Percentiles rank a stretch among this genome's conserved stretches.
Conservation (phyloP, 345 rosid species). For the Arabis alpina region DNA sequence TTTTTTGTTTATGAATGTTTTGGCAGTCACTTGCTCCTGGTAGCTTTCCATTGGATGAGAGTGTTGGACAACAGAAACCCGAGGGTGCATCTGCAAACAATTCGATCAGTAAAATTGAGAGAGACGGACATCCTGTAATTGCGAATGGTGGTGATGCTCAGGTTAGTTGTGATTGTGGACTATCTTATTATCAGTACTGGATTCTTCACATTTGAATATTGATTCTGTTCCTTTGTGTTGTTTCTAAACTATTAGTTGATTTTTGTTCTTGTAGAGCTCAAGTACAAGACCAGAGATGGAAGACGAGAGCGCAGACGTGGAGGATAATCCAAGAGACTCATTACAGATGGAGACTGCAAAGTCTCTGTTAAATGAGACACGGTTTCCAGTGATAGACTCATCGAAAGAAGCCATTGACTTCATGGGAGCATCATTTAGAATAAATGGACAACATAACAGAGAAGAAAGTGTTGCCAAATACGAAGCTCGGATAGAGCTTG, state of each 20-base stretch:
- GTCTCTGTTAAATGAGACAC: constrained; percentile 18
- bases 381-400: constrained; percentile 27
- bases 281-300: constrained; percentile 75
- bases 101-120: constrained; percentile 57
- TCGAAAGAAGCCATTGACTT: constrained; percentile 72
- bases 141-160: constrained; percentile 75
- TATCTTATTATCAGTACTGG: background rate
- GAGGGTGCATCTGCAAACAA: constrained; percentile 78
- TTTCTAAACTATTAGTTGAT: constrained; percentile 4
- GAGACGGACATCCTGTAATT: constrained; percentile 47
- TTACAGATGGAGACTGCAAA: constrained; percentile 30
- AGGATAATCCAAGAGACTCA: constrained; percentile 39
- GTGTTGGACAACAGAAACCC: constrained; percentile 69
- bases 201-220: constrained; percentile 11
- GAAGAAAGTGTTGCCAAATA: constrained; percentile 42
- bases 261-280: constrained; percentile 73
- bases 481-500: constrained; percentile 60
- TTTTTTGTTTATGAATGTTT: constrained; percentile 20
- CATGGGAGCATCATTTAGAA: constrained; percentile 60
- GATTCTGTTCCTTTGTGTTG: constrained; percentile 5
- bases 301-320: constrained; percentile 55
- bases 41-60: constrained; percentile 59
- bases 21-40: constrained; percentile 55
- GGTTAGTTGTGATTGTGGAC: constrained; percentile 52
- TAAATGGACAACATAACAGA: constrained; percentile 33